Evolutionary conservation across 1,284 basidiomycete genomes (phyloP).

Genomic region (Boletus smithii): DNA sequence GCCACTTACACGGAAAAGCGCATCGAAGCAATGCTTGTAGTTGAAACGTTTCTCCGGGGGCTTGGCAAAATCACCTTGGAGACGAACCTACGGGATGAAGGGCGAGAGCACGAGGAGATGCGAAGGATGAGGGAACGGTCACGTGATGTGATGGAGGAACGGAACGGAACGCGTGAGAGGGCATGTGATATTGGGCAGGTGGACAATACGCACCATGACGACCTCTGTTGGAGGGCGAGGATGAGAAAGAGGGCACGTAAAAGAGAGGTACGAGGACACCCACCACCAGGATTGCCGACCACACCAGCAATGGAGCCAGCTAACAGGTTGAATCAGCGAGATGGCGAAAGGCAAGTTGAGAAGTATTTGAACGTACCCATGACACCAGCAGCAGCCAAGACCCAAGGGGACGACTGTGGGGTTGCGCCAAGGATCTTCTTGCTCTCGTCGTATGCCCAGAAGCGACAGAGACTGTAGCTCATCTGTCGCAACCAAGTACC

Average conservation of each 20-base stretch:
- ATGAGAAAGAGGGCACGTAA: neutral
- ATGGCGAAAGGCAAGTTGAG: neutral
- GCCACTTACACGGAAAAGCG: constrained; percentile 64
- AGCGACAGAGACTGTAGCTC: constrained; percentile 90
- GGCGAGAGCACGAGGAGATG: neutral
- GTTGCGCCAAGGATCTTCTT: constrained; percentile 74
- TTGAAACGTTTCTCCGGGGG: constrained; percentile 80
- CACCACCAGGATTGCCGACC: constrained; percentile 85
- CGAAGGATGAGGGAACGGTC: constrained; percentile 12
- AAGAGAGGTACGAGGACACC: constrained; percentile 21
- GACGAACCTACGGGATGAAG: constrained; percentile 41
- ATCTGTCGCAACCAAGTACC: constrained; percentile 91
- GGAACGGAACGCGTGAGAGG: constrained; percentile 9
- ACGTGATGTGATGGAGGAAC: constrained; percentile 15
- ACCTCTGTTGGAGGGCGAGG: constrained; percentile 51
- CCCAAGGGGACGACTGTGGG: constrained; percentile 51
- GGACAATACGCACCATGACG: constrained; percentile 57
- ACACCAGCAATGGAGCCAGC: constrained; percentile 81
- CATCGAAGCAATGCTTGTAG: constrained; percentile 86
- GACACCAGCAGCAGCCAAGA: constrained; percentile 75
- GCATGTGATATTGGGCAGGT: constrained; percentile 20
- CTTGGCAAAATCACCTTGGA: constrained; percentile 88
- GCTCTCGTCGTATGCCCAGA: constrained; percentile 91
- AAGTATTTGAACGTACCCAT: constrained; percentile 63
- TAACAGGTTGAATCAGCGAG: constrained; percentile 47